Conservation (phyloP, 1,284 basidiomycete species). For the Ganoderma lingzhi region DNA sequence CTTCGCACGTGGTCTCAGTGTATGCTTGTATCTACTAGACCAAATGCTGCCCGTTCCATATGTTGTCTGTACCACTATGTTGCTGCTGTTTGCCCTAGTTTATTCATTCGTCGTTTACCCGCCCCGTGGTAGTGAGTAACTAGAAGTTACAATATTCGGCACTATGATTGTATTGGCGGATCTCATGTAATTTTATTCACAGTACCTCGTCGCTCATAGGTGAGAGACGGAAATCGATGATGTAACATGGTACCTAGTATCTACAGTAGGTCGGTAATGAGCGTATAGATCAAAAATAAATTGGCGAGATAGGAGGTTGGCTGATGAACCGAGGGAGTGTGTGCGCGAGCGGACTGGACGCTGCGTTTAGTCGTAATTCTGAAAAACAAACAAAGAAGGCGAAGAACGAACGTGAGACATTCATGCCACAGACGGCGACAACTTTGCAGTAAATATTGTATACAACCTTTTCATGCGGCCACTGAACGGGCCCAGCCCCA, state of each 20-base stretch:
- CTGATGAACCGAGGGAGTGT: slow-evolving; percentile 47
- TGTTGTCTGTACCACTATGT: neutral
- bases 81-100: neutral
- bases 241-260: neutral
- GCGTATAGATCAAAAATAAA: neutral
- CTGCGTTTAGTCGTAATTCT: too few relatives aligned
- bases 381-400: too few relatives aligned
- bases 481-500: too few relatives aligned
- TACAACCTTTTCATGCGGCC: too few relatives aligned
- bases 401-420: too few relatives aligned
- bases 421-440: too few relatives aligned
- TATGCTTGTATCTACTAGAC: neutral
- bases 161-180: neutral
- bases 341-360: too few relatives aligned
- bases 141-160: neutral
- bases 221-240: too few relatives aligned
- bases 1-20: neutral
- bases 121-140: too few relatives aligned
- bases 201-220: too few relatives aligned
- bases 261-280: slow-evolving; percentile 16
- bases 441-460: too few relatives aligned
- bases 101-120: neutral
- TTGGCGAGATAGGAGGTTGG: slow-evolving; percentile 30
- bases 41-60: neutral
- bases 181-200: neutral